These are phyloP conservation scores for Sechiopsis laciniata DNA, from an alignment of 306 rosid species.

Conservation along the genomic window DNA sequence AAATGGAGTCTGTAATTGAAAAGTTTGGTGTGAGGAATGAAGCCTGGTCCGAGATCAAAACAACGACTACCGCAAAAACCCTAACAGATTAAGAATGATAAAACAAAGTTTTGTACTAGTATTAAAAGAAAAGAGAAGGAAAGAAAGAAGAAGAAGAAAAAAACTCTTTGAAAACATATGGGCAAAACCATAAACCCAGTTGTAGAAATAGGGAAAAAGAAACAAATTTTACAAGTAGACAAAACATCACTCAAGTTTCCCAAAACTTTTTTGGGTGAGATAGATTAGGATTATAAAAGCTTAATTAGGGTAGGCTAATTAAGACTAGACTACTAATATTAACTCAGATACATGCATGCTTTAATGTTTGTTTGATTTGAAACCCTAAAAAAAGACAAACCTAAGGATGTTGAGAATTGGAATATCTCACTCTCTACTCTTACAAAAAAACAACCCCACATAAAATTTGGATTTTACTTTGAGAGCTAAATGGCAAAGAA, in stretches of 20 bases:
- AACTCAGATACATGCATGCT: background rate
- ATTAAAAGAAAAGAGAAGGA: background rate
- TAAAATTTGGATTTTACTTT: background rate
- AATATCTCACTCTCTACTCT: background rate
- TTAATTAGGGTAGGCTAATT: too few species aligned
- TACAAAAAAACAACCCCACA: too few species aligned
- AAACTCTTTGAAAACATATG: background rate
- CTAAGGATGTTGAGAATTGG: background rate
- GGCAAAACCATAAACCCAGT: background rate
- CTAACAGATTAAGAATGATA: background rate
- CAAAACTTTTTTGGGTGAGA: background rate
- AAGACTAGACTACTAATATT: too few species aligned
- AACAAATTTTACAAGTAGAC: background rate
- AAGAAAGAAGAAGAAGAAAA: too few species aligned
- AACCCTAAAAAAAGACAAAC: conserved; percentile 10
- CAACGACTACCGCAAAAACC: background rate
- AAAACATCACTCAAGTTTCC: background rate
- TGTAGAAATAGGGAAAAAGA: too few species aligned
- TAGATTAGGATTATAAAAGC: background rate
- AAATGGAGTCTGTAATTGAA: conserved; percentile 13
- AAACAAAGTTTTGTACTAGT: background rate
- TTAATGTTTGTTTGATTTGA: background rate
- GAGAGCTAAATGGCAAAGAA: background rate
- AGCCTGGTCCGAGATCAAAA: conserved; percentile 84
- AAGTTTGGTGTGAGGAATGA: conserved; percentile 68